Conservation (phyloP, 306 rosid species). For the Geum urbanum region DNA sequence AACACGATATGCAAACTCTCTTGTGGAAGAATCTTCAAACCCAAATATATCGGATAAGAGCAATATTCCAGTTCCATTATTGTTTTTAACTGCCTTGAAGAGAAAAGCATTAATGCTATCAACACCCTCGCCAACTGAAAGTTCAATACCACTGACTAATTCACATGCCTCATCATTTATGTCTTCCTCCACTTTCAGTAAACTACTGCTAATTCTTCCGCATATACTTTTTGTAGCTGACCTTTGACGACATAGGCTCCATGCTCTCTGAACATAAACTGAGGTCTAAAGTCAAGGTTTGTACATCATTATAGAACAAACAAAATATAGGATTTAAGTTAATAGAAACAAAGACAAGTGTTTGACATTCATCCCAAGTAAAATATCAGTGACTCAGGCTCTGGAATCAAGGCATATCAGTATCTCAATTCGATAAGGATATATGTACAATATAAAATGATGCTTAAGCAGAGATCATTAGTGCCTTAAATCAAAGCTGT, state of each 20-base stretch:
- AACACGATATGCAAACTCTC: slow-evolving; percentile 73
- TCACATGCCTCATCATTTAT: slow-evolving; percentile 65
- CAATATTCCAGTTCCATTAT: slow-evolving; percentile 65
- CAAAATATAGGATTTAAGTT: not conserved
- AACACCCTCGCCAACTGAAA: slow-evolving; percentile 55
- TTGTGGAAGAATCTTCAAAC: slow-evolving; percentile 61
- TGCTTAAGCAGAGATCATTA: too few species aligned
- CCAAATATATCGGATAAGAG: slow-evolving; percentile 72
- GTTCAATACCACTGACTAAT: slow-evolving; percentile 65
- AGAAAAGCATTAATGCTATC: slow-evolving; percentile 55
- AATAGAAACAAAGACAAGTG: not conserved
- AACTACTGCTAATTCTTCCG: slow-evolving; percentile 40
- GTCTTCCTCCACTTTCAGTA: slow-evolving; percentile 40
- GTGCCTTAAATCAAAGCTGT: not conserved
- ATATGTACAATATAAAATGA: not conserved
- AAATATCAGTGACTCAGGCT: not conserved
- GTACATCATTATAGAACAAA: slow-evolving; percentile 8
- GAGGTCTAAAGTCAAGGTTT: slow-evolving; percentile 42
- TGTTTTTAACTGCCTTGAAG: slow-evolving; percentile 74
- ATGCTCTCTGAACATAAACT: slow-evolving; percentile 52
- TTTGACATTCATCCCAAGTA: not conserved
- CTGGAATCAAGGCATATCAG: too few species aligned
- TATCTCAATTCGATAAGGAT: too few species aligned
- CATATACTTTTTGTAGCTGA: slow-evolving; percentile 20
- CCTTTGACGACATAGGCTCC: slow-evolving; percentile 34